phyloP scores from a whole-genome alignment of 495 filamentous ascomycete genomes.

The Podospora pseudoanserina region DNA sequence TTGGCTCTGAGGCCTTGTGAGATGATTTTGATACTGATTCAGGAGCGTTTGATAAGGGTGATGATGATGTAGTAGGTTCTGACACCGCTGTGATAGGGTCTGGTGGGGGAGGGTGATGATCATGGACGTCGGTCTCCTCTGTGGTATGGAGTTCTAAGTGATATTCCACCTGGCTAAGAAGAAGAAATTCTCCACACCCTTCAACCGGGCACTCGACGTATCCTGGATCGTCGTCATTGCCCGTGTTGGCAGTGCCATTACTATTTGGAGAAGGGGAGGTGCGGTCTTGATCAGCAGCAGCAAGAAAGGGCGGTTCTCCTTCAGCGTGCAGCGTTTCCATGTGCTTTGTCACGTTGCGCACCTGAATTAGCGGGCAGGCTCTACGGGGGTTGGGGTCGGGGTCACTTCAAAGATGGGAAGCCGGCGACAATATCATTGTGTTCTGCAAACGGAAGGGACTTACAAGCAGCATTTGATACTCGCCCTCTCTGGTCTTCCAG shows the following conservation, averaged over 20 bases:
- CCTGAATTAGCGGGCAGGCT: neutral
- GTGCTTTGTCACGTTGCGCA: conserved; percentile 35
- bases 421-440: neutral
- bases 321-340: conserved; percentile 56
- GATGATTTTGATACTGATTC: conserved; percentile 15
- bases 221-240: conserved; percentile 51
- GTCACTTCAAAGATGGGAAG: neutral
- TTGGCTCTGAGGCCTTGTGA: conserved; percentile 5
- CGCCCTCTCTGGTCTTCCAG: conserved; percentile 25
- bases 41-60: conserved; percentile 9
- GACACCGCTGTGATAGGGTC: neutral
- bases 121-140: conserved; percentile 53
- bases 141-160: conserved; percentile 69
- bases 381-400: neutral
- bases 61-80: conserved; percentile 3
- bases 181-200: conserved; percentile 68
- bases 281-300: conserved; percentile 24
- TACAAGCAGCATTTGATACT: conserved; percentile 33
- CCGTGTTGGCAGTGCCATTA: conserved; percentile 32
- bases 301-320: conserved; percentile 52
- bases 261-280: neutral
- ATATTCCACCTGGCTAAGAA: conserved; percentile 57
- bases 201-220: conserved; percentile 67
- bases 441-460: conserved; percentile 16
- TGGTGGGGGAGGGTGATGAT: conserved; percentile 13